A percentile compares a stretch with the other conserved stretches of the same genome.
Evolutionary conservation across 495 filamentous ascomycete species (phyloP).

Genomic region (Cladorrhinum samala): DNA sequence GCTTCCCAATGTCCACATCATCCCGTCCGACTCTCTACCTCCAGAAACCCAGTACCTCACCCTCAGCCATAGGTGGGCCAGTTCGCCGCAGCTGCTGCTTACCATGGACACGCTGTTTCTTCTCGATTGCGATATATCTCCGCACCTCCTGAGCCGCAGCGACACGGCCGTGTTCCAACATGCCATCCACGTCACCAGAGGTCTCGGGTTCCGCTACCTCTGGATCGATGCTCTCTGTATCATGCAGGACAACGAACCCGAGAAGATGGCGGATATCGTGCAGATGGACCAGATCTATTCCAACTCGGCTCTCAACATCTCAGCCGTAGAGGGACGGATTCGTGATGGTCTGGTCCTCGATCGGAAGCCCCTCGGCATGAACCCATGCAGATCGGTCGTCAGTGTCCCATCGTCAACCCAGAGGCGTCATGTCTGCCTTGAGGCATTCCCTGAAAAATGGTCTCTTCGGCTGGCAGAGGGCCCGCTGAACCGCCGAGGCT

Average conservation of each 20-base stretch:
- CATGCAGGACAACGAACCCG: slow-evolving; percentile 15
- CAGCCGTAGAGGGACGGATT: not conserved
- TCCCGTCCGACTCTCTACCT: not conserved
- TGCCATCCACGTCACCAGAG: slow-evolving; percentile 5
- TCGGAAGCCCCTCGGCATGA: not conserved
- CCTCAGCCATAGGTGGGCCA: slow-evolving; percentile 6
- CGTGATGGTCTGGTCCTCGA: slow-evolving; percentile 1
- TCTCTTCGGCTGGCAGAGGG: not conserved
- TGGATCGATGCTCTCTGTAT: slow-evolving; percentile 27
- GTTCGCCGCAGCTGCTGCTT: not conserved
- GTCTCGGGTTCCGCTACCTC: slow-evolving; percentile 14
- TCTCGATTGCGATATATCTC: not conserved
- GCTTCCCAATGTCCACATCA: not conserved
- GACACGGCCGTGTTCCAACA: slow-evolving; percentile 7
- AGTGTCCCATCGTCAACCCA: not conserved
- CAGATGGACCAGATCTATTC: slow-evolving; percentile 15
- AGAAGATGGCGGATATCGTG: slow-evolving; percentile 14
- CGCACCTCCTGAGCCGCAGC: not conserved
- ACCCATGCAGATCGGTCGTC: not conserved
- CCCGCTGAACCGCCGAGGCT: slow-evolving; percentile 8
- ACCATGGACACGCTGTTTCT: not conserved
- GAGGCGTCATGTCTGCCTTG: not conserved
- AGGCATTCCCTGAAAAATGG: slow-evolving; percentile 5
- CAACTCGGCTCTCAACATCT: slow-evolving; percentile 12
- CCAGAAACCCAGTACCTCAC: slow-evolving; percentile 2